These are phyloP conservation scores for Candida maris DNA, from an alignment of 805 yeast species.

Conservation along the genomic window DNA sequence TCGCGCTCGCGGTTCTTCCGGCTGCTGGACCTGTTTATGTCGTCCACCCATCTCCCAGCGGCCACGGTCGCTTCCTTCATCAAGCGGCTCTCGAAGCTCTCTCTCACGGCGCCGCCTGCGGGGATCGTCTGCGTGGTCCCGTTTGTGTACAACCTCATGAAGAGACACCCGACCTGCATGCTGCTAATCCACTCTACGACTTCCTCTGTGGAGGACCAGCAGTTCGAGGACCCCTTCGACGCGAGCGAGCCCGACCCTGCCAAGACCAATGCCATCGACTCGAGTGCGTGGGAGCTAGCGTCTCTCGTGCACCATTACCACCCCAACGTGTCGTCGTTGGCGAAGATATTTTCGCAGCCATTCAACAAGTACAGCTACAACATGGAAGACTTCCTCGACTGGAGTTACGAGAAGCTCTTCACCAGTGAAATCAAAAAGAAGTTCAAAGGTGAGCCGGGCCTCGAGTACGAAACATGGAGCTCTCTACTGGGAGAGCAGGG, in stretches of 20 bases:
- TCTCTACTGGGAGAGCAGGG: conserved; percentile 34
- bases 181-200: conserved; percentile 62
- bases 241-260: conserved; percentile 67
- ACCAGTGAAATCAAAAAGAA: conserved; percentile 61
- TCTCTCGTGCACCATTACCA: conserved; percentile 78
- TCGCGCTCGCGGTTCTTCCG: conserved; percentile 87
- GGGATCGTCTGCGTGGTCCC: conserved; percentile 87
- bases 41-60: conserved; percentile 85
- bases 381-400: conserved; percentile 91
- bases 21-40: conserved; percentile 75
- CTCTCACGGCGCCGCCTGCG: conserved; percentile 78
- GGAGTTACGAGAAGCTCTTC: conserved; percentile 69
- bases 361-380: conserved; percentile 83
- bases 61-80: conserved; percentile 84
- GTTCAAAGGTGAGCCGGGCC: conserved; percentile 68
- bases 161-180: conserved; percentile 94
- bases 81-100: conserved; percentile 71
- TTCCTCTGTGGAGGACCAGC: conserved; percentile 31
- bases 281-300: conserved; percentile 91
- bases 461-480: conserved; percentile 65
- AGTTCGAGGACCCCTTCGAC: conserved; percentile 59
- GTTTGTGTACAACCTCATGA: conserved; percentile 83
- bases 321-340: conserved; percentile 91
- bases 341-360: conserved; percentile 84
- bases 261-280: conserved; percentile 70